Conservation (phyloP, 2,329 filamentous ascomycete genomes). For the Pestalotiopsis sp. region DNA sequence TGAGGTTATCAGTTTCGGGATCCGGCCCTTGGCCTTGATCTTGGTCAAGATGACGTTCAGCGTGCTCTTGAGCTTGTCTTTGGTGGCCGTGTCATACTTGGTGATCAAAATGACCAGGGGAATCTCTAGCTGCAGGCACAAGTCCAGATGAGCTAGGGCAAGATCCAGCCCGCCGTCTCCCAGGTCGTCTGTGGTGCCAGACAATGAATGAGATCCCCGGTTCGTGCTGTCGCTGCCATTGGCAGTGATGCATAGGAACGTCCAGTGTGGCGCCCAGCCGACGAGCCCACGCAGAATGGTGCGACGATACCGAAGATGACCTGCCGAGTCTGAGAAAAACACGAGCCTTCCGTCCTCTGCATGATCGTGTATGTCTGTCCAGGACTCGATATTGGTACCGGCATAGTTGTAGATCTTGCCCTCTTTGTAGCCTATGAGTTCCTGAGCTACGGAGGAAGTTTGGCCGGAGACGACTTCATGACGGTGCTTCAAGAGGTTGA, state of each 20-base stretch:
- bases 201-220: slow-evolving; percentile 46
- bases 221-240: slow-evolving; percentile 62
- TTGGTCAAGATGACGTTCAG: slow-evolving; percentile 75
- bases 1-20: slow-evolving; percentile 72
- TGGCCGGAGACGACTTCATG: slow-evolving; percentile 92
- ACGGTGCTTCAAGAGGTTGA: slow-evolving; percentile 87
- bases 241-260: slow-evolving; percentile 82
- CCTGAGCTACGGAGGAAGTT: slow-evolving; percentile 93
- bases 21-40: slow-evolving; percentile 75
- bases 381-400: slow-evolving; percentile 83
- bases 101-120: slow-evolving; percentile 85
- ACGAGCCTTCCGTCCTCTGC: slow-evolving; percentile 76
- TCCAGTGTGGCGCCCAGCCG: slow-evolving; percentile 96
- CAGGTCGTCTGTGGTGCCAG: slow-evolving; percentile 50
- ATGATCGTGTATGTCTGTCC: slow-evolving; percentile 89
- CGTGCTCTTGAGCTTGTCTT: slow-evolving; percentile 67
- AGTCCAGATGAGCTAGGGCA: slow-evolving; percentile 77
- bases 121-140: slow-evolving; percentile 80
- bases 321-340: slow-evolving; percentile 89
- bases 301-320: slow-evolving; percentile 84
- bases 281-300: slow-evolving; percentile 89
- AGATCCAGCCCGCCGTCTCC: slow-evolving; percentile 68
- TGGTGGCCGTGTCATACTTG: slow-evolving; percentile 86
- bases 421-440: slow-evolving; percentile 81
- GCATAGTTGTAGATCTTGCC: slow-evolving; percentile 77